A percentile compares a stretch with the other conserved stretches of the same genome.
Evolutionary conservation across 2,329 filamentous ascomycete genomes (phyloP).

Genomic region (Microascus cirrosus): DNA sequence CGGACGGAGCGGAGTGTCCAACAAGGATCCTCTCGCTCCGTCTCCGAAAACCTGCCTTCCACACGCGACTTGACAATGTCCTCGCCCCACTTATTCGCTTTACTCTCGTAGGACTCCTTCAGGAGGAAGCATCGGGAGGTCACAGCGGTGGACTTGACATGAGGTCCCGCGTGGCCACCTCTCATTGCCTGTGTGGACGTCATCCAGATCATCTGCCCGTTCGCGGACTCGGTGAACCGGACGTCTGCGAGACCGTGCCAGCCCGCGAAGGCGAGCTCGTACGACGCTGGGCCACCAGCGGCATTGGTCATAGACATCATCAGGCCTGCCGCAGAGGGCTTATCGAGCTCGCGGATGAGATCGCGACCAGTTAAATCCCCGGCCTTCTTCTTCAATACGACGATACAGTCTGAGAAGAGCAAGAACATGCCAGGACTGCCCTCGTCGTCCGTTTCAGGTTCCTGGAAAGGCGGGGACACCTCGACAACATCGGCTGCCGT

Average conservation of each 20-base stretch:
- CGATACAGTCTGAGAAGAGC: slow-evolving; percentile 72
- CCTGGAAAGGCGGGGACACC: slow-evolving; percentile 58
- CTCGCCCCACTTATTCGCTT: slow-evolving; percentile 65
- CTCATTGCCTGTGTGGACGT: slow-evolving; percentile 51
- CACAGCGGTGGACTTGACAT: slow-evolving; percentile 32
- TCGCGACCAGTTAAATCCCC: slow-evolving; percentile 60
- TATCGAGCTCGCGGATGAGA: slow-evolving; percentile 75
- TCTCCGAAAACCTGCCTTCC: slow-evolving; percentile 72
- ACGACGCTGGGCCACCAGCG: slow-evolving; percentile 47
- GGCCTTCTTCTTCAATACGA: slow-evolving; percentile 62
- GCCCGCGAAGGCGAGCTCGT: slow-evolving; percentile 66
- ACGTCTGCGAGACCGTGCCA: slow-evolving; percentile 60
- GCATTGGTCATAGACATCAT: slow-evolving; percentile 54
- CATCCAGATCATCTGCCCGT: slow-evolving; percentile 57
- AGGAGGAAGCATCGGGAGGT: slow-evolving; percentile 61
- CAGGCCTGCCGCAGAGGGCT: slow-evolving; percentile 54
- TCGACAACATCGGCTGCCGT: slow-evolving; percentile 72
- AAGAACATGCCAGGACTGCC: slow-evolving; percentile 61
- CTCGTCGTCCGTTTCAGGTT: slow-evolving; percentile 23
- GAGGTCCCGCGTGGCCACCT: slow-evolving; percentile 36
- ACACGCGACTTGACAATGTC: slow-evolving; percentile 79
- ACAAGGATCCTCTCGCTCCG: slow-evolving; percentile 67
- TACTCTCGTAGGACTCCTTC: slow-evolving; percentile 66
- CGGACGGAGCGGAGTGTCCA: slow-evolving; percentile 70
- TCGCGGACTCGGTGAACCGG: slow-evolving; percentile 60